A percentile compares a stretch with the other conserved stretches of the same genome.
These are phyloP conservation scores for Pleurotus cornucopiae DNA, from an alignment of 768 basidiomycete genomes.

Conservation along the genomic window DNA sequence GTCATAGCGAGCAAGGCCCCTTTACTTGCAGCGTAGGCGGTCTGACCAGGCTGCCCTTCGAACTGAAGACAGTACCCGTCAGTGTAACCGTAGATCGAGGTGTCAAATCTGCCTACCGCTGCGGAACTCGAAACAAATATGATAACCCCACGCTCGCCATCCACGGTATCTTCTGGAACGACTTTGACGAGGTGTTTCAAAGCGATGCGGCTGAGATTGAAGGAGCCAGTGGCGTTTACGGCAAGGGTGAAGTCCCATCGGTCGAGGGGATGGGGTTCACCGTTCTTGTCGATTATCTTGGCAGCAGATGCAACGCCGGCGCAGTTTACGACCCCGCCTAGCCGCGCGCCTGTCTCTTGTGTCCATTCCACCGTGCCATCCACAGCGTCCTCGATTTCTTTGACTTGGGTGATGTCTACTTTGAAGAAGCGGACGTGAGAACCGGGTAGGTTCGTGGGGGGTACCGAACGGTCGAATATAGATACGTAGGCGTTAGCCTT, in stretches of 20 bases:
- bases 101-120: conserved; percentile 31
- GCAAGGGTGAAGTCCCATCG: conserved; percentile 48
- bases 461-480: conserved; percentile 46
- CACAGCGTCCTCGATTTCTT: conserved; percentile 34
- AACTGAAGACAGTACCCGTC: conserved; percentile 27
- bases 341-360: conserved; percentile 31
- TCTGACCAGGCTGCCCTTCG: conserved; percentile 54
- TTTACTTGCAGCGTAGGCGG: conserved; percentile 53
- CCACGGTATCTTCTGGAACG: conserved; percentile 37
- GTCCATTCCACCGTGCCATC: conserved; percentile 35
- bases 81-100: neutral
- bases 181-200: conserved; percentile 46
- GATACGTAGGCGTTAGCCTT: conserved; percentile 40
- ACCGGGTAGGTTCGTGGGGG: conserved; percentile 21
- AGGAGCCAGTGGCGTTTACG: conserved; percentile 56
- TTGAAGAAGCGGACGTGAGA: conserved; percentile 32
- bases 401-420: conserved; percentile 35
- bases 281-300: conserved; percentile 42
- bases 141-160: conserved; percentile 58
- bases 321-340: conserved; percentile 60
- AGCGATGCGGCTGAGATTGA: conserved; percentile 54
- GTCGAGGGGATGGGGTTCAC: conserved; percentile 43
- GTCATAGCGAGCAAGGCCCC: conserved; percentile 55
- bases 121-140: conserved; percentile 53
- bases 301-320: conserved; percentile 44